These are phyloP conservation scores for Astrothelium subdiscretum DNA, from an alignment of 495 filamentous ascomycete species.

Conservation along the genomic window DNA sequence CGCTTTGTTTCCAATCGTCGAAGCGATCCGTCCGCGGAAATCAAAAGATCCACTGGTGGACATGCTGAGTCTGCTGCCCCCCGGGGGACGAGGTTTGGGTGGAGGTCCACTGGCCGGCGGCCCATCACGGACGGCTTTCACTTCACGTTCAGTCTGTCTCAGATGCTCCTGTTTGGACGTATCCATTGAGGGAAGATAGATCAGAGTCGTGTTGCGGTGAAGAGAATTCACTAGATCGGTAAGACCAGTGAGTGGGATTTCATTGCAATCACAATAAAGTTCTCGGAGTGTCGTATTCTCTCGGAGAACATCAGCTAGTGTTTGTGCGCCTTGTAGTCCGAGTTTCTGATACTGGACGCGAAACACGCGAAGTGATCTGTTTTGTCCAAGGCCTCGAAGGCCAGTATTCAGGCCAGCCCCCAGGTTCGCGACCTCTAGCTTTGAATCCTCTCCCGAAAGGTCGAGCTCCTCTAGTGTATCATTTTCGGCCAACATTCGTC, in stretches of 20 bases:
- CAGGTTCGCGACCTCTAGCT: slow-evolving; percentile 74
- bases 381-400: slow-evolving; percentile 62
- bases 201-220: slow-evolving; percentile 51
- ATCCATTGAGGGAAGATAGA: slow-evolving; percentile 56
- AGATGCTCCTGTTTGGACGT: background rate
- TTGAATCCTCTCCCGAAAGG: slow-evolving; percentile 79
- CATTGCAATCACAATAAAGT: slow-evolving; percentile 67
- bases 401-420: slow-evolving; percentile 73
- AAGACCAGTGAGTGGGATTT: slow-evolving; percentile 65
- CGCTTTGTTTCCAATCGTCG: background rate
- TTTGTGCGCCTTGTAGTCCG: slow-evolving; percentile 62
- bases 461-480: slow-evolving; percentile 65
- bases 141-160: slow-evolving; percentile 1
- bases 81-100: background rate
- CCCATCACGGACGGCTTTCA: background rate
- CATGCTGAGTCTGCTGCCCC: background rate
- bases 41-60: background rate
- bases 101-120: background rate
- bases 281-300: slow-evolving; percentile 53
- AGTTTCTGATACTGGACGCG: slow-evolving; percentile 50
- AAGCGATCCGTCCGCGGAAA: background rate
- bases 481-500: slow-evolving; percentile 68
- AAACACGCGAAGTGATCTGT: slow-evolving; percentile 62
- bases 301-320: slow-evolving; percentile 63
- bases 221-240: slow-evolving; percentile 65